Base-by-base conservation (phyloP, 2,329 filamentous ascomycete genomes). In the Capronia coronata region DNA sequence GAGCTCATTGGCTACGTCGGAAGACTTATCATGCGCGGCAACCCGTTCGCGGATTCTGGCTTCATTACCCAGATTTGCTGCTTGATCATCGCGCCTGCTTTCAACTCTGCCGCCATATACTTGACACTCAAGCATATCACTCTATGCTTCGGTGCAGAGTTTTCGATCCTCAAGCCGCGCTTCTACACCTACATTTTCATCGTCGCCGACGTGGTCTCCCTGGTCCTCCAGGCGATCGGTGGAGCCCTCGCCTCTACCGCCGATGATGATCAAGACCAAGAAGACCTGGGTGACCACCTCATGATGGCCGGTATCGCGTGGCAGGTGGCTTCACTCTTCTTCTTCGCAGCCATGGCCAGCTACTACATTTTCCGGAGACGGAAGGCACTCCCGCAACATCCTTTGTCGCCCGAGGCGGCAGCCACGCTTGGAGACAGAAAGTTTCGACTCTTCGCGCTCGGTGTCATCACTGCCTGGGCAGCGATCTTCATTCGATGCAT, bases 131-230 rank as follows among this genome's bases (percentile, higher is more conserved):
- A 78, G 30, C 75, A 79, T 44, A 71, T 81, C 54, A 74, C 80
- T 48, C 62, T 76, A n/a, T 69, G 71, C 42, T 77, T 80, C 46
- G 79, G 79, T 4, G 63, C 67, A 1, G 63, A 73, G 43, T 65
- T 73, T 52, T 75, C 73, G 18, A 67, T 68, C 21, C 65, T 77
- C 46, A 68, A 67, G 34, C 72, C 75, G 5, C 63, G 66, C 4
- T 67, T 72, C 45, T 81, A 80, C 62, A 79, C 78, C 9, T 74
- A 74, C 63, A 72, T 81, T 52, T 83, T 83, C 65, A 76, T 82
- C 55, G 61, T 67, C n/a, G 78, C 75, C 59, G 80, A 83, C 56
- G 56, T 82, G 35, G 58, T 78, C 46, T 77, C 74, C n/a, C 71
- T 83, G n/a, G 55, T 78, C 10, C 64, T 82, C 3, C 79, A 83